Evolutionary conservation across 2,329 filamentous ascomycete species (phyloP).

Genomic region (Fusarium buxicola): DNA sequence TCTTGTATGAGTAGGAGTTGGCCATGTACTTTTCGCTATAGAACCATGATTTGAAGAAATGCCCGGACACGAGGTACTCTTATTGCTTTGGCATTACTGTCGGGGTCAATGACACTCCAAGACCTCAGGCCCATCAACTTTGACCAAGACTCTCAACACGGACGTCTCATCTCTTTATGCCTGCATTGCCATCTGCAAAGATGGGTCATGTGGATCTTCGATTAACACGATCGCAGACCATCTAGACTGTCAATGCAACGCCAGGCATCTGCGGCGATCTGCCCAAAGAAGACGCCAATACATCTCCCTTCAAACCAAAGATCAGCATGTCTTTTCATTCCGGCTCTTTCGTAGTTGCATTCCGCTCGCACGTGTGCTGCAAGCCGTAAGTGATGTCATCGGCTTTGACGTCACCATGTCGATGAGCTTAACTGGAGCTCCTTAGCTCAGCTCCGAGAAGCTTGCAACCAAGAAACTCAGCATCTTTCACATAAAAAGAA

Average conservation of each 20-base stretch:
- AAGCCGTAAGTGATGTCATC: conserved; percentile 35
- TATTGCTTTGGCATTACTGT: not conserved
- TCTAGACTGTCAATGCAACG: not conserved
- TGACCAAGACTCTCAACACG: too few relatives aligned
- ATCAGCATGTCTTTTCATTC: not conserved
- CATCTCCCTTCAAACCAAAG: not conserved
- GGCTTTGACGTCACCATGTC: conserved; percentile 38
- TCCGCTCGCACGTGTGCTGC: not conserved
- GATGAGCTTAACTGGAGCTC: conserved; percentile 4
- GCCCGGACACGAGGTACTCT: too few relatives aligned
- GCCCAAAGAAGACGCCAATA: not conserved
- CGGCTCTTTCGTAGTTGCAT: not conserved
- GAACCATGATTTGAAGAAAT: too few relatives aligned
- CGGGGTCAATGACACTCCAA: not conserved
- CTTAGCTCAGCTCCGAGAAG: not conserved
- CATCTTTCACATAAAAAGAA: not conserved
- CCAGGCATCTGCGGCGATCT: not conserved
- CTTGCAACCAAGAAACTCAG: not conserved
- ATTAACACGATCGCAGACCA: not conserved
- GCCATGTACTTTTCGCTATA: too few relatives aligned
- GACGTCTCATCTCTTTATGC: too few relatives aligned
- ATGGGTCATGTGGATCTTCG: not conserved
- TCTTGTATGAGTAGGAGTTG: too few relatives aligned
- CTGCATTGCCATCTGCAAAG: too few relatives aligned
- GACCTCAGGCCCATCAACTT: too few relatives aligned